Evolutionary conservation across 2,329 filamentous ascomycete genomes (phyloP).

Genomic region (Penicillium sp.): DNA sequence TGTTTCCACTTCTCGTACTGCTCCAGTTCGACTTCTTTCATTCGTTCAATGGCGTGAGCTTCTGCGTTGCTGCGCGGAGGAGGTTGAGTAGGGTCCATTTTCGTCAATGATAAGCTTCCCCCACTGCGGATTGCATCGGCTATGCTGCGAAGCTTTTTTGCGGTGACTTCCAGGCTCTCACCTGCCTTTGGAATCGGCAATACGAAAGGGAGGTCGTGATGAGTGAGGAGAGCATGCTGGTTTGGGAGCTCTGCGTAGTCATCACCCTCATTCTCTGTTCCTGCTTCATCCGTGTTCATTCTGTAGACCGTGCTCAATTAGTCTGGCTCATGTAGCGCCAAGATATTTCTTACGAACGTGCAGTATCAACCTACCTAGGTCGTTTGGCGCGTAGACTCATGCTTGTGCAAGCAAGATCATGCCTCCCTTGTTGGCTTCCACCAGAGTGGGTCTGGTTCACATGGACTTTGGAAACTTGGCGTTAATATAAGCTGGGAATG

Average conservation of each 20-base stretch:
- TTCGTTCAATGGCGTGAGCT: constrained; percentile 11
- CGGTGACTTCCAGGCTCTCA: constrained; percentile 16
- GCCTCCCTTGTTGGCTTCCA: not conserved
- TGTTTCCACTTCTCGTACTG: constrained; percentile 11
- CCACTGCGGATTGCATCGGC: constrained; percentile 7
- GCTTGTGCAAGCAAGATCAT: not conserved
- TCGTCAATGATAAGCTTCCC: not conserved
- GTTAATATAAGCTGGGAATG: not conserved
- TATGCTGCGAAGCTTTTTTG: constrained; percentile 5
- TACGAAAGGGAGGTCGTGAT: constrained; percentile 18
- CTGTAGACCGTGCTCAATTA: not conserved
- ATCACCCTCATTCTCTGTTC: not conserved
- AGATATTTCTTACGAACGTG: not conserved
- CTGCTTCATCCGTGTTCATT: not conserved
- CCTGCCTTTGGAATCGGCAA: constrained; percentile 4
- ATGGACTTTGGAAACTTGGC: not conserved
- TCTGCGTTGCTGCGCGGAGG: constrained; percentile 2
- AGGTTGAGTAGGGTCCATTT: not conserved
- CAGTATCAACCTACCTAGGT: not conserved
- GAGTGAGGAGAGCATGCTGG: constrained; percentile 1
- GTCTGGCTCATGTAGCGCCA: not conserved
- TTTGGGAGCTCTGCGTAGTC: not conserved
- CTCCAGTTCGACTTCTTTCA: constrained; percentile 1
- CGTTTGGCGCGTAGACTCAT: not conserved
- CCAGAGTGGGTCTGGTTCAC: not conserved